Evolutionary conservation across 805 yeast species (phyloP), one percentile per base, ranked within the genome.

Genomic region (Tetrapisispora nanseiensis): DNA sequence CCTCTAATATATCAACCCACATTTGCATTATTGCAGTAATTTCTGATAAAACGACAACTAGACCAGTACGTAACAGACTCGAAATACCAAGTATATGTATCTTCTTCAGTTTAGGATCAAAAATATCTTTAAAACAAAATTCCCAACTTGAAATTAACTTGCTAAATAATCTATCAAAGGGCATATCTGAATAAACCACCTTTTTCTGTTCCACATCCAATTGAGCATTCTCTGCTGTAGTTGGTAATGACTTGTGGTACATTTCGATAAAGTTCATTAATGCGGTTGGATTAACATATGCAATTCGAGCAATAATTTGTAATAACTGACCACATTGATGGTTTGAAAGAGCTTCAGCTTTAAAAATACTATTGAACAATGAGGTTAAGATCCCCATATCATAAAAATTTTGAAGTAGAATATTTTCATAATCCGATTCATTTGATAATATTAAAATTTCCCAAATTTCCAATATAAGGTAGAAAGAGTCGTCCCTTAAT

Each of bases 81-180:
- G 81, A 64, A 8, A 83, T 57, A 0, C 85, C 92, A 45, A 85
- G 58, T 3, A 79, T 63, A 49, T 74, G 77, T 40, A 81, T 65
- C 59, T 90, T 90, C 47, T 82, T 76, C 50, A 78, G 76, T 45
- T 85, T 71, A 1, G 95, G 89, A 52, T 80, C 86, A 33, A 82
- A 83, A 43, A 84, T 72, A 45, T 75, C 75, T 23, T 67, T 65
- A 46, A 72, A 59, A 68, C 76, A 73, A 21, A 68, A 65, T 32
- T 68, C 61, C 67, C 73, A 69, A 13, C 60, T 52, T 4, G 59
- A 50, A 12, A 63, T 28, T 19, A 68, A 57, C 41, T 56, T 62
- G 33, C 45, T 45, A 4, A 66, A 39, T 5, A 61, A 44, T 6
- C 48, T 48, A 13, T 54, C 58, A 34, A 54, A 51, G 9, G 58